A percentile compares a stretch with the other conserved stretches of the same genome.
These are phyloP conservation scores for Elymus sibiricus DNA, from an alignment of 176 grass and related monocot genomes.

Conservation along the genomic window DNA sequence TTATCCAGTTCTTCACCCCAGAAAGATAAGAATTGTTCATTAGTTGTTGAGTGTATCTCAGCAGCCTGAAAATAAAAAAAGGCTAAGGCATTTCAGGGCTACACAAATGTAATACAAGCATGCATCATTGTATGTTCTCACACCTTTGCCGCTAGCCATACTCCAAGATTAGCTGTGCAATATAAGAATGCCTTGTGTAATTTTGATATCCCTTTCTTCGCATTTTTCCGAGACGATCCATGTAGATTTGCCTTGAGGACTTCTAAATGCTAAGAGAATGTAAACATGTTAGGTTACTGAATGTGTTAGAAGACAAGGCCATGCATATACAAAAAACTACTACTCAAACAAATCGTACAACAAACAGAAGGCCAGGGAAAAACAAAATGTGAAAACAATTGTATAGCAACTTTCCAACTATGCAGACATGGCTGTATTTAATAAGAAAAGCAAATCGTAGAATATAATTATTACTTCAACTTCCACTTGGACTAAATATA, in stretches of 20 bases:
- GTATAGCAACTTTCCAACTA: background rate
- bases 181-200: slow-evolving; percentile 43
- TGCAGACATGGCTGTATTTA: background rate
- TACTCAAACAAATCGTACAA: too few relatives aligned
- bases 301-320: background rate
- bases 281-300: background rate
- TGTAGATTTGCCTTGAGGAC: slow-evolving; percentile 31
- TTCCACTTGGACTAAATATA: too few relatives aligned
- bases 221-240: slow-evolving; percentile 22
- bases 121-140: background rate
- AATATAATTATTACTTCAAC: background rate
- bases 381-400: background rate
- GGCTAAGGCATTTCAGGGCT: slow-evolving; percentile 16
- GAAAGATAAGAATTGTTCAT: slow-evolving; percentile 46
- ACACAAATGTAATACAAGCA: slow-evolving; percentile 16
- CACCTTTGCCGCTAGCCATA: slow-evolving; percentile 71
- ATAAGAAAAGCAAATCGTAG: background rate
- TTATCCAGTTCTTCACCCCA: slow-evolving; percentile 54
- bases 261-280: slow-evolving; percentile 58
- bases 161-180: slow-evolving; percentile 57
- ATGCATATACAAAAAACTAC: background rate
- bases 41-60: slow-evolving; percentile 44
- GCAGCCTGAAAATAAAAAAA: slow-evolving; percentile 58
- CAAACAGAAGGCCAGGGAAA: background rate
- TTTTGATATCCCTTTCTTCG: slow-evolving; percentile 38